Conservation (phyloP, 495 filamentous ascomycete genomes). For the Parathielavia hyrcaniae region DNA sequence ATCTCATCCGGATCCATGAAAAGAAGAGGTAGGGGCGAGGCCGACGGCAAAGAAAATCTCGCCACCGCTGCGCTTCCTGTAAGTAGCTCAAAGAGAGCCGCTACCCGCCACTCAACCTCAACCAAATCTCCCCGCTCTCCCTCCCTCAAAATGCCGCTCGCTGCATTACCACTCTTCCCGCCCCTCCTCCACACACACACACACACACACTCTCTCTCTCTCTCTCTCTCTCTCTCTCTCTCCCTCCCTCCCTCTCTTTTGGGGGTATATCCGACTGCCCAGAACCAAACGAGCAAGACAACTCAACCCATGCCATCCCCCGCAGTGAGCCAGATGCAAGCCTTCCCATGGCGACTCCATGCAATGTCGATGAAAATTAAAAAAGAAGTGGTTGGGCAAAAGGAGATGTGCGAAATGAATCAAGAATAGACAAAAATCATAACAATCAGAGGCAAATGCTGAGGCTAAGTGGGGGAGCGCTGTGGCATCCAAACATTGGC, state of each 20-base stretch:
- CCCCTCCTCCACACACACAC: too few relatives aligned
- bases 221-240: too few relatives aligned
- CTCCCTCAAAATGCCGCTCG: too few relatives aligned
- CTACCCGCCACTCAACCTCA: too few relatives aligned
- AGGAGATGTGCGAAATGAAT: neutral
- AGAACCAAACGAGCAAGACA: constrained; percentile 2
- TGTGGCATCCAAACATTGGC: neutral
- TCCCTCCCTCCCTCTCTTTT: constrained; percentile 5
- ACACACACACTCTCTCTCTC: neutral
- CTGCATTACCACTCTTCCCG: too few relatives aligned
- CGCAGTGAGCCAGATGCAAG: constrained; percentile 5
- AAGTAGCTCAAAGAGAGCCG: too few relatives aligned
- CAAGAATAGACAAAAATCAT: constrained; percentile 6
- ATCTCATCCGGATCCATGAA: neutral
- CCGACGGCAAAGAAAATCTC: neutral
- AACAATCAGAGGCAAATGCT: constrained; percentile 1
- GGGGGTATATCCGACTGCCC: constrained; percentile 13
- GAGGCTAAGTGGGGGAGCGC: neutral
- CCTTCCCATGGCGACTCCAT: constrained; percentile 8
- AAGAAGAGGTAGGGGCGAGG: neutral
- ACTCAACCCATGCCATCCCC: constrained; percentile 1
- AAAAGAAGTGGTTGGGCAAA: neutral
- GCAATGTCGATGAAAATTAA: constrained; percentile 10
- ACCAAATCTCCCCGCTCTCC: too few relatives aligned
- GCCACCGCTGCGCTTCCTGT: too few relatives aligned